Base-by-base conservation (phyloP, 345 rosid genomes). In the Lagerstroemia speciosa region DNA sequence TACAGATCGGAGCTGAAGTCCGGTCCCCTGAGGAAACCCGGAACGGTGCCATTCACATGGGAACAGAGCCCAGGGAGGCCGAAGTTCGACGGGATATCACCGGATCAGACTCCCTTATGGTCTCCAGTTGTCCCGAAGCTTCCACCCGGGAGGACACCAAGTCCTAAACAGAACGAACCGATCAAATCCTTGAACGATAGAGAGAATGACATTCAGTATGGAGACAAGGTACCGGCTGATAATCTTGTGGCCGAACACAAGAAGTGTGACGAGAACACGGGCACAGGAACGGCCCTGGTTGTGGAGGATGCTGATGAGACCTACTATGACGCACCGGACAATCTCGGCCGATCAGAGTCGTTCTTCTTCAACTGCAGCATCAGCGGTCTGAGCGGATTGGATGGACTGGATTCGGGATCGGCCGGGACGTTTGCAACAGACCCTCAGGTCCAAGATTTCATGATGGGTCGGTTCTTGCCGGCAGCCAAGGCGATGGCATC, bases 401-500 rank as follows among this genome's bases (percentile, higher is more conserved):
- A 74, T 34, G 66, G 77, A 62, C 76, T 74, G 2, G 86, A 83
- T 58, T 40, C 70, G 61, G 76, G 81, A 65, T 85, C 80, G 19
- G 78, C 80, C 66, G 85, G 88, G 33, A 77, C 71, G 0, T 83
- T 85, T 73, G 77, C 82, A 0, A 58, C 79, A 5, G 93, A 85
- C 69, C 81, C 81, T 17, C 83, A 79, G 45, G 76, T 87, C 71
- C 83, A 79, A 33, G 92, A 90, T 74, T 81, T 89, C 74, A 89
- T 93, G 98, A 90, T 93, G 91, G 89, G 80, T 67, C 80, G 96
- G 34, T 93, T 93, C 77, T 78, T 90, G 78, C 97, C 98, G 64
- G 96, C 98, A 20, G 97, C 98, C 11, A 80, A 86, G 79, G 97
- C 96, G 27, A 81, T 89, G 89, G 83, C 93, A 40, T 84, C 90